A percentile compares a stretch with the other conserved stretches of the same genome.
These are phyloP conservation scores for Boletus hoseneyae DNA, from an alignment of 1,284 basidiomycete genomes.

Conservation along the genomic window DNA sequence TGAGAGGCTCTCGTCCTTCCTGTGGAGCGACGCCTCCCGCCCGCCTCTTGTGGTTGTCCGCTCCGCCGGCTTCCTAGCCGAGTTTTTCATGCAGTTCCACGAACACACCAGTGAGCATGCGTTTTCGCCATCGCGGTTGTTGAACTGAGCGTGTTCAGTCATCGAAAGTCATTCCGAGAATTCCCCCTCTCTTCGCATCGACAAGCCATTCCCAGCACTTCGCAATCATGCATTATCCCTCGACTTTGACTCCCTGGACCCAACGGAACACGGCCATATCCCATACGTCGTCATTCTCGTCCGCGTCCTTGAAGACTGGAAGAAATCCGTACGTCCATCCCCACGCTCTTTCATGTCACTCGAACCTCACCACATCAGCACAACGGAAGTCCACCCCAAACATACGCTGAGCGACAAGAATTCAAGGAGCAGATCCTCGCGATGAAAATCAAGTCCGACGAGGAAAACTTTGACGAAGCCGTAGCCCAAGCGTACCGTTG, in stretches of 20 bases:
- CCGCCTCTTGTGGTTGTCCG: slow-evolving; percentile 76
- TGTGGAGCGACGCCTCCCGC: slow-evolving; percentile 60
- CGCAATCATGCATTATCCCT: slow-evolving; percentile 69
- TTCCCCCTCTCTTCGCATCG: slow-evolving; percentile 81
- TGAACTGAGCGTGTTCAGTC: slow-evolving; percentile 46
- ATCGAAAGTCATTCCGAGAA: slow-evolving; percentile 92
- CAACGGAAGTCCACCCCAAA: slow-evolving; percentile 59
- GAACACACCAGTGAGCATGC: slow-evolving; percentile 73
- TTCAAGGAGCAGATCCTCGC: slow-evolving; percentile 68
- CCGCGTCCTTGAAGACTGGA: slow-evolving; percentile 81
- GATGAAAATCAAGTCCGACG: slow-evolving; percentile 73
- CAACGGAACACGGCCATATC: slow-evolving; percentile 82
- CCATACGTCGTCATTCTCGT: slow-evolving; percentile 88
- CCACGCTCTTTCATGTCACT: neutral
- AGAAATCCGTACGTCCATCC: slow-evolving; percentile 49
- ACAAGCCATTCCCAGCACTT: slow-evolving; percentile 84
- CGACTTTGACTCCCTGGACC: slow-evolving; percentile 75
- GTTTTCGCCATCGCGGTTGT: neutral
- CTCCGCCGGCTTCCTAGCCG: slow-evolving; percentile 86
- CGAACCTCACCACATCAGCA: slow-evolving; percentile 44
- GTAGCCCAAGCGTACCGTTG: slow-evolving; percentile 76
- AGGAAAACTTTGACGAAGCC: slow-evolving; percentile 97
- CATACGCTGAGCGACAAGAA: slow-evolving; percentile 66
- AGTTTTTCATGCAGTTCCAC: slow-evolving; percentile 82
- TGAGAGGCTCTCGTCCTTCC: slow-evolving; percentile 55